phyloP scores from a whole-genome alignment of 148 eudicot genomes.

The Diospyros kaki region DNA sequence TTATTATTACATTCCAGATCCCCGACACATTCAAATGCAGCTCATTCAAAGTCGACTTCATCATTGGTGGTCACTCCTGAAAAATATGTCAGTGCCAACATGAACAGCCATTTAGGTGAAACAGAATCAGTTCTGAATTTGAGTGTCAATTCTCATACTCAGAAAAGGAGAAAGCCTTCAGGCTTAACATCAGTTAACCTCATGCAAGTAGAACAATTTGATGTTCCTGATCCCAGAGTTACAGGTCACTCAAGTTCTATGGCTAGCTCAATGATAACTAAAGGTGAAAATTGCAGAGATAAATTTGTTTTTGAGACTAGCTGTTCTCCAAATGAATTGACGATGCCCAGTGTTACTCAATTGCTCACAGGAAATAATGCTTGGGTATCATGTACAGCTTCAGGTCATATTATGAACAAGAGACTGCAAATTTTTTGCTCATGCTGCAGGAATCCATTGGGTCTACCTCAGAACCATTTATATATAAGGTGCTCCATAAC shows the following conservation, averaged over 20 bases:
- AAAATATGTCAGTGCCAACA: conserved; percentile 20
- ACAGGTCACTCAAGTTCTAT: conserved; percentile 15
- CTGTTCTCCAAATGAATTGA: conserved; percentile 21
- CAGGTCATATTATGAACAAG: conserved; percentile 27
- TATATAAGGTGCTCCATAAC: conserved; percentile 41
- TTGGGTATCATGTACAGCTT: conserved; percentile 22
- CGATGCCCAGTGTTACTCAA: conserved; percentile 15
- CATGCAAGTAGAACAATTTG: conserved; percentile 29
- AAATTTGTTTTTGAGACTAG: conserved; percentile 15
- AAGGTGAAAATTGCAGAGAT: conserved; percentile 20
- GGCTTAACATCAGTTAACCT: conserved; percentile 29
- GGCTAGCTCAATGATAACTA: conserved; percentile 23
- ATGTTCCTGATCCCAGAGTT: conserved; percentile 22
- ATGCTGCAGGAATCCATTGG: conserved; percentile 59
- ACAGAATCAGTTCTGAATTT: conserved; percentile 40
- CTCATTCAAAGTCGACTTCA: conserved; percentile 25
- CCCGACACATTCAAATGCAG: conserved; percentile 22
- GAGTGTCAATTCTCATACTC: conserved; percentile 69
- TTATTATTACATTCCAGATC: conserved; percentile 23
- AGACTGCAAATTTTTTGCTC: conserved; percentile 54
- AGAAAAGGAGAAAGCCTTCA: conserved; percentile 56
- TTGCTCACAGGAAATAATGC: conserved; percentile 12
- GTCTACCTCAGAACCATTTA: conserved; percentile 50
- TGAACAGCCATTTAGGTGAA: conserved; percentile 24
- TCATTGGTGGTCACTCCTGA: conserved; percentile 52